phyloP scores from a whole-genome alignment of 2,329 filamentous ascomycete species.

The Fusarium floridanum region DNA sequence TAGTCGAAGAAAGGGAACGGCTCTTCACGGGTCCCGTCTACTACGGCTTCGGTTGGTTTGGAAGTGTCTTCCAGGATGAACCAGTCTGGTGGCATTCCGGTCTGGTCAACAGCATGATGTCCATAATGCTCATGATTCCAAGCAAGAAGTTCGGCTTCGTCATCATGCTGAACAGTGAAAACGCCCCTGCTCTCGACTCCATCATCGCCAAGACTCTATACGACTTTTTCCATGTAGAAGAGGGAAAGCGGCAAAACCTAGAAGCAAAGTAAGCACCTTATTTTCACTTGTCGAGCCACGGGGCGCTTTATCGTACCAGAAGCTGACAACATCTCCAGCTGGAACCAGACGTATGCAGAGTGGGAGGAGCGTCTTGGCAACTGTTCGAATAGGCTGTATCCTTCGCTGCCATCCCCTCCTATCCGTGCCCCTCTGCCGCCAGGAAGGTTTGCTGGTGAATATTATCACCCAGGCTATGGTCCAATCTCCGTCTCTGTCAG shows the following conservation, averaged over 20 bases:
- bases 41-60: slow-evolving; percentile 45
- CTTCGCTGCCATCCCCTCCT: slow-evolving; percentile 31
- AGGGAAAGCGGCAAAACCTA: slow-evolving; percentile 25
- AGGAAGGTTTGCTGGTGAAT: slow-evolving; percentile 57
- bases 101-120: slow-evolving; percentile 39
- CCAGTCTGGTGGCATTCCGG: slow-evolving; percentile 44
- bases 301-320: background rate
- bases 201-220: slow-evolving; percentile 42
- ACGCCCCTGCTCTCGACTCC: slow-evolving; percentile 22
- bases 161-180: slow-evolving; percentile 42
- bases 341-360: slow-evolving; percentile 8
- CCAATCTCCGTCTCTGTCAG: slow-evolving; percentile 26
- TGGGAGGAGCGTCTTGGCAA: slow-evolving; percentile 20
- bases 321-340: slow-evolving; percentile 12
- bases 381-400: slow-evolving; percentile 35
- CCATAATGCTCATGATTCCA: slow-evolving; percentile 47
- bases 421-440: slow-evolving; percentile 54
- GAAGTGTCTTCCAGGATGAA: slow-evolving; percentile 35
- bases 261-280: slow-evolving; percentile 17
- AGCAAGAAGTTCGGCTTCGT: slow-evolving; percentile 42
- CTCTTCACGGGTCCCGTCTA: slow-evolving; percentile 29
- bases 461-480: slow-evolving; percentile 50
- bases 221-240: slow-evolving; percentile 36
- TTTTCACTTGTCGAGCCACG: background rate
- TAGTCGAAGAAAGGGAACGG: slow-evolving; percentile 22